Evolutionary conservation across 768 basidiomycete species (phyloP).

Genomic region (Suillus variegatus): DNA sequence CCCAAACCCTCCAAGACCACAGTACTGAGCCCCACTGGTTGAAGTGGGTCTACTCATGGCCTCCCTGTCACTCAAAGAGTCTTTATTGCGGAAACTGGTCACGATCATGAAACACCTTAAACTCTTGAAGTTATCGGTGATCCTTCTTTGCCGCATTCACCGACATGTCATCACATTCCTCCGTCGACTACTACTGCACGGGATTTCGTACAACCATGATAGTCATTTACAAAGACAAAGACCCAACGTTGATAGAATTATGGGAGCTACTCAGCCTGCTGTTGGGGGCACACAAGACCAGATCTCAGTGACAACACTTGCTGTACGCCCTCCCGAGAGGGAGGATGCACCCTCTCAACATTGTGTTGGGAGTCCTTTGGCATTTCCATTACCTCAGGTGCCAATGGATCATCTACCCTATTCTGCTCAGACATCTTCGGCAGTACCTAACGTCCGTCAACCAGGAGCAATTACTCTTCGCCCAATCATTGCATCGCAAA

Average conservation of each 20-base stretch:
- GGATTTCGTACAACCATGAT: not conserved
- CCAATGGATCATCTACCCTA: not conserved
- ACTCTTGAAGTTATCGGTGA: not conserved
- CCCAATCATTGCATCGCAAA: not conserved
- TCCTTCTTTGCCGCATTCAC: not conserved
- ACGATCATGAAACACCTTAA: not conserved
- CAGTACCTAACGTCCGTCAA: not conserved
- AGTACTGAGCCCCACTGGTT: not conserved
- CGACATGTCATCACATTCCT: not conserved
- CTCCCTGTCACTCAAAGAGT: not conserved
- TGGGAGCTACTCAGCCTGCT: not conserved
- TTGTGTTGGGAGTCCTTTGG: not conserved
- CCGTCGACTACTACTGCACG: constrained; percentile 2
- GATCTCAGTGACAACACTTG: not conserved
- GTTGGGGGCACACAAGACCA: not conserved
- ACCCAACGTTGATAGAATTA: not conserved
- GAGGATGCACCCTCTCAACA: not conserved
- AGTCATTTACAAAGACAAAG: not conserved
- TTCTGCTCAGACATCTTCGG: not conserved
- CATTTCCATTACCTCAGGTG: not conserved
- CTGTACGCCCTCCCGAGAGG: not conserved
- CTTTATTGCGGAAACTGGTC: not conserved
- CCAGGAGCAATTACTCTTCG: not conserved
- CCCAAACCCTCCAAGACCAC: not conserved
- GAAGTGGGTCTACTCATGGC: not conserved